Evolutionary conservation across 2,329 filamentous ascomycete genomes (phyloP), one percentile per base, ranked within the genome.

Genomic region (Ceratocystiopsis brevicomis): DNA sequence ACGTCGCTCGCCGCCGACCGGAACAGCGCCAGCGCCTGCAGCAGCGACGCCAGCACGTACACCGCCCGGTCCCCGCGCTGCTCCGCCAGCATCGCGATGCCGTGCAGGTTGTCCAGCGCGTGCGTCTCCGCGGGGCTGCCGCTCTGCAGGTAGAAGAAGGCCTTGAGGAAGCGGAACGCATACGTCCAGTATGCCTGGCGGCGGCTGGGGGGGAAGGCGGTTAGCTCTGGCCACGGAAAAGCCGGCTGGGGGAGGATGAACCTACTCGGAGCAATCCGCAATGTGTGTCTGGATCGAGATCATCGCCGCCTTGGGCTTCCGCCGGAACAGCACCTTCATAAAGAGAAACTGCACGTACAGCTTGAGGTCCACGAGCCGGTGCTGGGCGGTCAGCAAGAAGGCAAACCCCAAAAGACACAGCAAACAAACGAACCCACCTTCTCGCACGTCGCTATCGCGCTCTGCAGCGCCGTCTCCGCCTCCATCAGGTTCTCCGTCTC

Each of bases 401-500:
- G 19, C 19, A 21, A 21, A 21, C 4, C 15, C 17, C n/a, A 39
- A 21, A 14, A 14, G 9, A 17, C n/a, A n/a, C n/a, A n/a, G 9
- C 17, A 25, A 19, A 15, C 5, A 17, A 6, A 39, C n/a, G 32
- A 16, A 6, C 47, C 53, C 58, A 75, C 73, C 60, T 77, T 74
- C 47, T 80, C 76, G 51, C 77, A 82, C 2, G 81, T 62, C 2
- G 73, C 69, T 44, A 82, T 76, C 8, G 79, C 80, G 57, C 82
- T 83, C 37, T 71, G 78, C 45, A 88, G 58, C 4, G 76, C 67
- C 13, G 76, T 79, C 57, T 87, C 81, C 1, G 79, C 78, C 51
- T 83, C 76, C 61, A 75, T 76, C 12, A 76, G 62, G 49, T 86
- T 86, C 33, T 82, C 78, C 2, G 81, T 87, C 59, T 88, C 82